A percentile compares a stretch with the other conserved stretches of the same genome.
These are phyloP conservation scores for Yueomyces sinensis DNA, from an alignment of 805 yeast species.

Conservation along the genomic window DNA sequence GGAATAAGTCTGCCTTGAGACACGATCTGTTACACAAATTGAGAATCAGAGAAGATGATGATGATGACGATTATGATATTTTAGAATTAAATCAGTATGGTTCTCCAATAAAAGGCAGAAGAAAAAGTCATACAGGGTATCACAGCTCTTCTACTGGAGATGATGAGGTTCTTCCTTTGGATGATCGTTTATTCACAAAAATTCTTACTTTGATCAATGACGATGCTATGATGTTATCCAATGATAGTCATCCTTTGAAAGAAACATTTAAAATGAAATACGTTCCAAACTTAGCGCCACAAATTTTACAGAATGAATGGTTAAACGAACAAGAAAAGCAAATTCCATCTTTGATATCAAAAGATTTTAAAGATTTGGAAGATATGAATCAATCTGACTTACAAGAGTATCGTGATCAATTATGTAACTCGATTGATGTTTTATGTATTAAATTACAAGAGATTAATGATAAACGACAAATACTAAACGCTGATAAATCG, in stretches of 20 bases:
- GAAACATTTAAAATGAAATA: constrained; percentile 12
- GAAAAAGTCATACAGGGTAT: no score
- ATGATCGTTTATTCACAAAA: constrained; percentile 11
- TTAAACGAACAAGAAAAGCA: constrained; percentile 6
- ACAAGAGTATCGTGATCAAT: constrained; percentile 14
- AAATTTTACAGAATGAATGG: constrained; percentile 6
- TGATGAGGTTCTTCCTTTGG: constrained; percentile 4
- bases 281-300: constrained; percentile 8
- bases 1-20: constrained; percentile 18
- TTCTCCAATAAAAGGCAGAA: no score
- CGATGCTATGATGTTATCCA: not conserved
- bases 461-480: constrained; percentile 30
- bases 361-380: constrained; percentile 3
- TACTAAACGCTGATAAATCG: constrained; percentile 48
- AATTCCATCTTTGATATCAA: constrained; percentile 10
- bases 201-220: constrained; percentile 4
- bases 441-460: constrained; percentile 20
- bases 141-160: not conserved
- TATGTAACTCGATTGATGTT: constrained; percentile 16
- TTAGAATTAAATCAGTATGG: no score
- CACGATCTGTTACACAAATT: constrained; percentile 15
- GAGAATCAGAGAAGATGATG: constrained; percentile 10
- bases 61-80: not conserved
- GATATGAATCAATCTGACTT: constrained; percentile 4
- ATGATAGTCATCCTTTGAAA: constrained; percentile 2